A percentile compares a stretch with the other conserved stretches of the same genome.
These are phyloP conservation scores for Lactarius psammicola DNA, from an alignment of 768 basidiomycete species.

Conservation along the genomic window DNA sequence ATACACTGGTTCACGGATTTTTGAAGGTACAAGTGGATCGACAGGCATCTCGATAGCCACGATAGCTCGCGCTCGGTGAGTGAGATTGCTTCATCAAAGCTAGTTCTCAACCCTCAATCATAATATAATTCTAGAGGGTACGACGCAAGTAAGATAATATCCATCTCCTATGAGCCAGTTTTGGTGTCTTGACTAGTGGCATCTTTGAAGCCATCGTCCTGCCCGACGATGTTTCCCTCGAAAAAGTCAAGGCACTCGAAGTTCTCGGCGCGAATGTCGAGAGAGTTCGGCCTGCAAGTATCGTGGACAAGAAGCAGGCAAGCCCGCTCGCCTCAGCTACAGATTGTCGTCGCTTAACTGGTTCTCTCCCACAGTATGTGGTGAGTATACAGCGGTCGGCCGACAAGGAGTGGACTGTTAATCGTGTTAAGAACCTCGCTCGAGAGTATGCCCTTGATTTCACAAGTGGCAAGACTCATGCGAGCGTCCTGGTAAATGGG, in stretches of 20 bases:
- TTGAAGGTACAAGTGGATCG: constrained; percentile 95
- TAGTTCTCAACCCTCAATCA: background rate
- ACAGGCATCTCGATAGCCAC: constrained; percentile 97
- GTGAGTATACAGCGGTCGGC: constrained; percentile 39
- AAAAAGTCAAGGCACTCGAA: constrained; percentile 83
- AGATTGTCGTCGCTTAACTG: background rate
- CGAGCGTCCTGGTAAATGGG: constrained; percentile 32
- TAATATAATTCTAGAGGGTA: constrained; percentile 63
- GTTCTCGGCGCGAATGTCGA: constrained; percentile 89
- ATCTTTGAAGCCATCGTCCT: constrained; percentile 70
- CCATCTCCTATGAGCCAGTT: background rate
- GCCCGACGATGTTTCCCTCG: constrained; percentile 86
- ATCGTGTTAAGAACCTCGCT: constrained; percentile 74
- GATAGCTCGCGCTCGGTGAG: constrained; percentile 81
- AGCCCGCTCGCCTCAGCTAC: constrained; percentile 32
- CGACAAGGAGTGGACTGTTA: background rate
- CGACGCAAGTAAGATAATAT: constrained; percentile 62
- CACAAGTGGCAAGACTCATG: constrained; percentile 43
- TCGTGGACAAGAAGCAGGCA: constrained; percentile 95
- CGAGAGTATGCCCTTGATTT: constrained; percentile 74
- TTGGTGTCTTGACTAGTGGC: constrained; percentile 10
- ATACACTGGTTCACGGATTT: constrained; percentile 86
- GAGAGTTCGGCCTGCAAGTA: constrained; percentile 89
- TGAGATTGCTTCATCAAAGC: background rate
- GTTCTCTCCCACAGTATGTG: constrained; percentile 21